Percentiles rank a stretch among this genome's conserved stretches.
phyloP scores from a whole-genome alignment of 495 filamentous ascomycete genomes.

The Aspergillus kassunensis region DNA sequence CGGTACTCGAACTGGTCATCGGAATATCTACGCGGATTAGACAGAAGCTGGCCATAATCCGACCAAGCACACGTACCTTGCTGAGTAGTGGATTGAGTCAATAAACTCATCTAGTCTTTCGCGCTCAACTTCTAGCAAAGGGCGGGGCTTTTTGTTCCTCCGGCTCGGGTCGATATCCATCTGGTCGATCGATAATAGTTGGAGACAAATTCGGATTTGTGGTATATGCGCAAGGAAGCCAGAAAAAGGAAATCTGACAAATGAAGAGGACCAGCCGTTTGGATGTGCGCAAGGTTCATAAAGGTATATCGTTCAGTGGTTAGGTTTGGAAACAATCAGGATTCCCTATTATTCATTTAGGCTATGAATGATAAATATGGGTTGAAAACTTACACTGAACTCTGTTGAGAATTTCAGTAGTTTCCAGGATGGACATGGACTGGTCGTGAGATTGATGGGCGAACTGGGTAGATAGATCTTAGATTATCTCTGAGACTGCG shows the following conservation, averaged over 20 bases:
- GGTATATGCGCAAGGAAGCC: too few relatives aligned
- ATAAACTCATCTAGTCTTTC: constrained; percentile 84
- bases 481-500: neutral
- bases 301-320: too few relatives aligned
- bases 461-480: neutral
- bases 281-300: too few relatives aligned
- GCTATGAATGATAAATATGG: too few relatives aligned
- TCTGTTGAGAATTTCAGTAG: too few relatives aligned
- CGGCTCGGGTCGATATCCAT: constrained; percentile 74
- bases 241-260: too few relatives aligned
- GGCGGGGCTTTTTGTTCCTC: constrained; percentile 79
- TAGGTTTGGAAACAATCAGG: too few relatives aligned
- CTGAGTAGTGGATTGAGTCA: constrained; percentile 91
- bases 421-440: too few relatives aligned
- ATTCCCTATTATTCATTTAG: too few relatives aligned
- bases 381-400: too few relatives aligned
- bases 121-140: constrained; percentile 74
- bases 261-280: too few relatives aligned
- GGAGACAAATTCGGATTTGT: neutral
- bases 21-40: constrained; percentile 59
- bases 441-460: too few relatives aligned
- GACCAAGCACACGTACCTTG: constrained; percentile 52
- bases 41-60: neutral
- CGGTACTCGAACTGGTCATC: constrained; percentile 88
- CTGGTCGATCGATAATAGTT: constrained; percentile 15